Evolutionary conservation across 1,139 yeast species (phyloP).

Genomic region (Saccharomyces hybrid): DNA sequence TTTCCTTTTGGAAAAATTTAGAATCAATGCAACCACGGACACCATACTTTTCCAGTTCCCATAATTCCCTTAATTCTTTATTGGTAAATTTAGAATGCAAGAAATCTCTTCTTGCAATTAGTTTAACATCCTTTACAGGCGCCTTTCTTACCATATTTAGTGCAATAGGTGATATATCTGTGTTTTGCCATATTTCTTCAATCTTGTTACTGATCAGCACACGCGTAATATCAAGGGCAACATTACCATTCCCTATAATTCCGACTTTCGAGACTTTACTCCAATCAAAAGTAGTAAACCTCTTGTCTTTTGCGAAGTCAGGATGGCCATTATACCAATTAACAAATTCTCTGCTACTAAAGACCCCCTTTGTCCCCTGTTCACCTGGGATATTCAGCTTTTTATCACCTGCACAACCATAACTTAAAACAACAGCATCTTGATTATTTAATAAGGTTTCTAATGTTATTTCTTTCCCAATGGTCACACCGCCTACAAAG

Average conservation of each 20-base stretch:
- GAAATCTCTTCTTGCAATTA: conserved; percentile 82
- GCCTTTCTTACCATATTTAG: conserved; percentile 44
- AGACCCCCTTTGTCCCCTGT: conserved; percentile 48
- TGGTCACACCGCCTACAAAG: conserved; percentile 66
- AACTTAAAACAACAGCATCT: conserved; percentile 69
- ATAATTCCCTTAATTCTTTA: conserved; percentile 80
- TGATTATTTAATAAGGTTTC: conserved; percentile 45
- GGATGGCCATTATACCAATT: conserved; percentile 97
- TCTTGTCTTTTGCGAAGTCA: conserved; percentile 28
- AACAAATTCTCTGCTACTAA: conserved; percentile 79
- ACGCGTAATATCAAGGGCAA: conserved; percentile 89
- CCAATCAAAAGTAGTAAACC: conserved; percentile 38
- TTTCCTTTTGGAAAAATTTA: conserved; percentile 36
- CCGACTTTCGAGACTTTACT: conserved; percentile 54
- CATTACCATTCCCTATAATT: conserved; percentile 95
- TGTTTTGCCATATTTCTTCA: conserved; percentile 47
- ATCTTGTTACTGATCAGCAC: conserved; percentile 54
- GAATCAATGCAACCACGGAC: conserved; percentile 50
- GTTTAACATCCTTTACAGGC: conserved; percentile 51
- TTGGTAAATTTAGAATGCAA: conserved; percentile 83
- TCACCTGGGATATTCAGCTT: conserved; percentile 54
- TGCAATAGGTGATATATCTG: conserved; percentile 70
- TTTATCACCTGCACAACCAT: conserved; percentile 71
- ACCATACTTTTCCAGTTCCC: conserved; percentile 51
- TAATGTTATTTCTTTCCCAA: conserved; percentile 55